These are phyloP conservation scores for Saturnispora saitoi DNA, from an alignment of 805 yeast species.

Conservation along the genomic window DNA sequence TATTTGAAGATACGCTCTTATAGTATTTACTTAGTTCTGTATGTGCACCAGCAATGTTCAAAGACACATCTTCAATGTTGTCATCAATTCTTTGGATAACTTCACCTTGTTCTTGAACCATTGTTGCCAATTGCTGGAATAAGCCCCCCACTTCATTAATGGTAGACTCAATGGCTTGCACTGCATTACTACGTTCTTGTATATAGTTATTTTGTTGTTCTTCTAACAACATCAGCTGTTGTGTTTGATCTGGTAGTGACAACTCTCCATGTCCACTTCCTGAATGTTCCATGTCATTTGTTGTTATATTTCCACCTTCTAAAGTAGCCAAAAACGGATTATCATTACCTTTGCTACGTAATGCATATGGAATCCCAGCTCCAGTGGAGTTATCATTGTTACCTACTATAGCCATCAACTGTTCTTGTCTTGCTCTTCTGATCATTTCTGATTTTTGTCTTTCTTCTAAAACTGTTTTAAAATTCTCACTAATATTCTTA, in stretches of 20 bases:
- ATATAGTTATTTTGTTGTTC: constrained; percentile 73
- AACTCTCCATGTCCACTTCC: constrained; percentile 35
- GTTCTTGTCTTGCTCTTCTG: constrained; percentile 74
- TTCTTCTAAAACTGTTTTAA: constrained; percentile 79
- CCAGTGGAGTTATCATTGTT: neutral
- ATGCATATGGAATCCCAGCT: constrained; percentile 22
- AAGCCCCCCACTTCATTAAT: constrained; percentile 93
- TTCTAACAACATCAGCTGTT: constrained; percentile 70
- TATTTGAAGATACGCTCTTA: constrained; percentile 75
- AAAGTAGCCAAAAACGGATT: constrained; percentile 30
- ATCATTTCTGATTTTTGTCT: constrained; percentile 80
- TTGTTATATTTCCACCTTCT: neutral
- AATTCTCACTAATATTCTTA: constrained; percentile 86
- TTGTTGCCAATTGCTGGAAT: constrained; percentile 89
- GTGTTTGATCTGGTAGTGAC: constrained; percentile 76
- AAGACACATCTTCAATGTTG: constrained; percentile 85
- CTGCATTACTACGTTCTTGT: constrained; percentile 80
- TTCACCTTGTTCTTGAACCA: constrained; percentile 98
- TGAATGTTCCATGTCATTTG: constrained; percentile 35
- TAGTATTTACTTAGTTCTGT: constrained; percentile 86
- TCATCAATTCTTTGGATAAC: constrained; percentile 91
- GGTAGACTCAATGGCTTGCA: constrained; percentile 93
- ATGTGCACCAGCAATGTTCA: constrained; percentile 91
- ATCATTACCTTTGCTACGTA: constrained; percentile 23
- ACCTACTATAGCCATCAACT: constrained; percentile 47